These are phyloP conservation scores for Omphalotus guepiniiformis DNA, from an alignment of 768 basidiomycete genomes.

Conservation along the genomic window DNA sequence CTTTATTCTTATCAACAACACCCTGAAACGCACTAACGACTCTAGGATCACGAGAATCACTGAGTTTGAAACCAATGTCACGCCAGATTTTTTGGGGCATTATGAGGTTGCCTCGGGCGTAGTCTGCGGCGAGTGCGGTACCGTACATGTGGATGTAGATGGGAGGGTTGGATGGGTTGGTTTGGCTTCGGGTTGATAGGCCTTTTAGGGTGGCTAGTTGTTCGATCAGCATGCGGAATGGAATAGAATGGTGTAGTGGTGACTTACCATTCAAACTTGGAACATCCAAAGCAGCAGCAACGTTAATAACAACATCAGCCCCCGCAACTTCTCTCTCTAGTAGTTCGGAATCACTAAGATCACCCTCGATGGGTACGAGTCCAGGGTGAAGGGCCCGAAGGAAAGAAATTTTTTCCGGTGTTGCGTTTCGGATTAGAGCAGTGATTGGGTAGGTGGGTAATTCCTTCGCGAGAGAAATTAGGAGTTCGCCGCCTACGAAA, in stretches of 20 bases:
- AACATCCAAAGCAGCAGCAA: constrained; percentile 36
- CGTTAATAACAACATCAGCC: constrained; percentile 36
- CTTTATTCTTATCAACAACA: constrained; percentile 37
- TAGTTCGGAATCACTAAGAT: constrained; percentile 30
- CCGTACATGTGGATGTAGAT: constrained; percentile 43
- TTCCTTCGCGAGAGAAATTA: constrained; percentile 28
- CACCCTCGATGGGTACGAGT: constrained; percentile 32
- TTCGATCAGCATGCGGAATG: too few species aligned
- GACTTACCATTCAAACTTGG: constrained; percentile 30
- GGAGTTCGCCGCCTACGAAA: constrained; percentile 38
- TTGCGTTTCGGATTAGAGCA: constrained; percentile 32
- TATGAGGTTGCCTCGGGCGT: constrained; percentile 33
- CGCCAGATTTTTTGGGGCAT: constrained; percentile 27
- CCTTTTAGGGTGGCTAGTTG: too few species aligned
- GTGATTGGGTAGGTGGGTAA: constrained; percentile 28
- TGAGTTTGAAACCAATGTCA: constrained; percentile 33
- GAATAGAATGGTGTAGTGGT: too few species aligned
- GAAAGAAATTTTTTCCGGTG: constrained; percentile 24
- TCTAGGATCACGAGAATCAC: constrained; percentile 18
- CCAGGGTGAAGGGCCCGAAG: constrained; percentile 29
- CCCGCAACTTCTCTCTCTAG: constrained; percentile 31
- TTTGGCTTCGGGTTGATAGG: too few species aligned
- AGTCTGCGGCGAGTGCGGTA: constrained; percentile 35
- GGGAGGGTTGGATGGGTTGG: too few species aligned
- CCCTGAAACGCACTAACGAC: constrained; percentile 21